These are phyloP conservation scores for Scutellaria minor DNA, from an alignment of 257 asterid genomes.

Conservation along the genomic window DNA sequence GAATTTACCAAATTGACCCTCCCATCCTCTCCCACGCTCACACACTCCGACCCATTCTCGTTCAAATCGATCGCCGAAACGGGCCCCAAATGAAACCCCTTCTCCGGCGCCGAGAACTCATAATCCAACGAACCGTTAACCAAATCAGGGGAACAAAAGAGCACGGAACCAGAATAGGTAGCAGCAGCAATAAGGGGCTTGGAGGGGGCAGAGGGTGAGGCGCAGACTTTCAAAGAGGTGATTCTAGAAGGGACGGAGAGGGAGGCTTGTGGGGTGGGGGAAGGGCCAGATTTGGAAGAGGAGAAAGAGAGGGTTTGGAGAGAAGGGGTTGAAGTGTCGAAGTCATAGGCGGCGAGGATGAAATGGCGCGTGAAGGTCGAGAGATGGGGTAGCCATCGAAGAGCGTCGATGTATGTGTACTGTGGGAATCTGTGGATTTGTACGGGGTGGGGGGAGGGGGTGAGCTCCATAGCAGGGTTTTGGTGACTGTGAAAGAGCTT, in stretches of 20 bases:
- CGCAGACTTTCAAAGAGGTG: constrained; percentile 53
- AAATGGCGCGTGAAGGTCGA: constrained; percentile 78
- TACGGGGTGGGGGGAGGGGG: constrained; percentile 14
- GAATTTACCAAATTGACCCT: constrained; percentile 63
- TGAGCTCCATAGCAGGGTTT: constrained; percentile 35
- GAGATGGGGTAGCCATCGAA: constrained; percentile 85
- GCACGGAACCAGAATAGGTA: constrained; percentile 58
- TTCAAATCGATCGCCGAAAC: constrained; percentile 66
- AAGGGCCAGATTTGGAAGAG: constrained; percentile 40
- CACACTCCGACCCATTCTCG: constrained; percentile 74
- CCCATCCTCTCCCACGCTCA: constrained; percentile 88
- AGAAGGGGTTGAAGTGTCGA: constrained; percentile 60
- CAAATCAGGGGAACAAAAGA: constrained; percentile 59
- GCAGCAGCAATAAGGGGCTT: constrained; percentile 72
- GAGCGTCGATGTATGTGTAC: constrained; percentile 65
- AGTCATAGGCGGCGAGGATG: constrained; percentile 65
- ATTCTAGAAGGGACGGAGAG: constrained; percentile 60
- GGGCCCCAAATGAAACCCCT: constrained; percentile 63
- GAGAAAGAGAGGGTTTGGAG: constrained; percentile 57
- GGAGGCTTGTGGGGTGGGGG: constrained; percentile 52
- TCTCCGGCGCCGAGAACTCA: constrained; percentile 50
- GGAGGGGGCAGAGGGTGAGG: constrained; percentile 47
- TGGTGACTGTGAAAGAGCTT: background rate
- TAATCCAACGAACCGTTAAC: constrained; percentile 47
- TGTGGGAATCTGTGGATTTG: constrained; percentile 65